Percentiles rank a stretch among this genome's conserved stretches.
Evolutionary conservation across 2,329 filamentous ascomycete genomes (phyloP).

Genomic region (Capronia epimyces): DNA sequence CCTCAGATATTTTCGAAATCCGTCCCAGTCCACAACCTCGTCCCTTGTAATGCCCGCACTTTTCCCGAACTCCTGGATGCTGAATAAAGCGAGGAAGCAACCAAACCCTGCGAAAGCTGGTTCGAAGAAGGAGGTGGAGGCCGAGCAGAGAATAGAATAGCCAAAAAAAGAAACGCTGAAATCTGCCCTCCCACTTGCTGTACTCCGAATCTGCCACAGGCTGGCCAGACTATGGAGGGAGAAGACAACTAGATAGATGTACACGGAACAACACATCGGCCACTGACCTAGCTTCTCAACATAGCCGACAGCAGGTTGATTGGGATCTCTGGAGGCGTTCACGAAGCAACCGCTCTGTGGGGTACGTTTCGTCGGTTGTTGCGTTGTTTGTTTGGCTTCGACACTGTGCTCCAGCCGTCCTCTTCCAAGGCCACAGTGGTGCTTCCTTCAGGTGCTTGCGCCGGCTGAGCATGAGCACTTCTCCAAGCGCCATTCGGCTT

Average conservation of each 20-base stretch:
- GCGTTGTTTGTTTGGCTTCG: conserved; percentile 37
- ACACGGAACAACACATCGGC: conserved; percentile 8
- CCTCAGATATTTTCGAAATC: conserved; percentile 7
- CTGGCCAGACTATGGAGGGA: conserved; percentile 10
- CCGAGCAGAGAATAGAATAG: conserved; percentile 14
- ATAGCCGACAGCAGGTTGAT: neutral
- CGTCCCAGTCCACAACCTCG: conserved; percentile 7
- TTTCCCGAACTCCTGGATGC: conserved; percentile 24
- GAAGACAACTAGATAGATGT: conserved; percentile 16
- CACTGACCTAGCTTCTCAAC: neutral
- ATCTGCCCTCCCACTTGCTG: conserved; percentile 7
- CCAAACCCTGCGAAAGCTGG: conserved; percentile 4
- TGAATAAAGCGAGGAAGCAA: conserved; percentile 11
- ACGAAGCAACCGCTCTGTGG: conserved; percentile 38
- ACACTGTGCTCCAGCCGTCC: conserved; percentile 47
- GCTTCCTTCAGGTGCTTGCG: conserved; percentile 30
- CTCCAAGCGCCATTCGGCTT: conserved; percentile 42
- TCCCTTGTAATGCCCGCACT: conserved; percentile 9
- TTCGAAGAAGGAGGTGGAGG: conserved; percentile 3
- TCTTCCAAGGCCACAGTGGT: conserved; percentile 36
- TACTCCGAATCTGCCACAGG: conserved; percentile 7
- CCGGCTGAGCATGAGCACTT: conserved; percentile 22
- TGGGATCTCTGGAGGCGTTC: conserved; percentile 35
- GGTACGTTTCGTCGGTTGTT: conserved; percentile 40
- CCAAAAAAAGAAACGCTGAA: conserved; percentile 20